These are phyloP conservation scores for Bocquillonia castaneifolia DNA, from an alignment of 441 rosid species.

Conservation along the genomic window DNA sequence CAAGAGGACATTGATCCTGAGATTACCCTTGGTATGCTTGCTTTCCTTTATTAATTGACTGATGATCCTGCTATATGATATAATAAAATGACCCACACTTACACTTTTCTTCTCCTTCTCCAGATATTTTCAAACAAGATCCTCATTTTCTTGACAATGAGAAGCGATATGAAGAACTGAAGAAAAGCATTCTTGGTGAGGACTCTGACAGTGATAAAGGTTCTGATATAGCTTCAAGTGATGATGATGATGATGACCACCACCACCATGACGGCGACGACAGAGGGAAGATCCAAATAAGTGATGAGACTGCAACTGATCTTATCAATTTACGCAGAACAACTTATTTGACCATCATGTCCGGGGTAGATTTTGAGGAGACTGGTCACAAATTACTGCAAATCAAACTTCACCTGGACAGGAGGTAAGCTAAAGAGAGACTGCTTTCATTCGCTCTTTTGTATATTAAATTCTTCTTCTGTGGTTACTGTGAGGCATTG, in stretches of 20 bases:
- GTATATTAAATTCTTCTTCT: neutral
- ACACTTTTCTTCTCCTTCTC: conserved; percentile 19
- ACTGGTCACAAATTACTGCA: conserved; percentile 92
- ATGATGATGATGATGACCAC: conserved; percentile 57
- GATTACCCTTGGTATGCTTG: conserved; percentile 62
- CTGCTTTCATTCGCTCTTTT: neutral
- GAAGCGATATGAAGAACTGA: conserved; percentile 75
- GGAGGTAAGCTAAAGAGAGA: conserved; percentile 50
- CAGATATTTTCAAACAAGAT: conserved; percentile 86
- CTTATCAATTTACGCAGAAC: conserved; percentile 91
- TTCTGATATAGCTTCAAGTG: conserved; percentile 57
- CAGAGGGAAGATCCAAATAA: too few species aligned
- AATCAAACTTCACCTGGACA: conserved; percentile 94
- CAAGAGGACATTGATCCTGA: conserved; percentile 65
- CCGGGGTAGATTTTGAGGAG: conserved; percentile 97
- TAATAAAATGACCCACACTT: too few species aligned
- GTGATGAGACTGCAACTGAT: conserved; percentile 95
- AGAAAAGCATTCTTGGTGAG: conserved; percentile 75
- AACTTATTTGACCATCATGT: conserved; percentile 92
- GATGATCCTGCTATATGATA: conserved; percentile 6
- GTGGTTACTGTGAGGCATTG: neutral
- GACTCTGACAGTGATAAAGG: conserved; percentile 79
- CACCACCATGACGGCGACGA: too few species aligned
- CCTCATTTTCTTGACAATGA: conserved; percentile 75
- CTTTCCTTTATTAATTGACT: conserved; percentile 11